Conservation (phyloP, 1,284 basidiomycete species). For the Malassezia caprae region DNA sequence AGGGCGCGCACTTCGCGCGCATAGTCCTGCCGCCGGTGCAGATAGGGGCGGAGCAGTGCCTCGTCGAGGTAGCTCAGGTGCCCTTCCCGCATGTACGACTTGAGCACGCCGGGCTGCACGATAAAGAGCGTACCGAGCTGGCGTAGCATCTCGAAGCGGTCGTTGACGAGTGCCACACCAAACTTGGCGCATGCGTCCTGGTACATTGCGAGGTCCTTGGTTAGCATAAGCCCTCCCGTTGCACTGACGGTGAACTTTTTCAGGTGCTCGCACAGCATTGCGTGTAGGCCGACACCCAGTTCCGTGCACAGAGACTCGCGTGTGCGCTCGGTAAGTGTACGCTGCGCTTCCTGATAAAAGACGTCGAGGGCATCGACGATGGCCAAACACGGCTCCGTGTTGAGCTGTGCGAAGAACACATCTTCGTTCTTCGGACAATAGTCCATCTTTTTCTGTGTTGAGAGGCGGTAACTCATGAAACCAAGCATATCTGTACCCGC, state of each 20-base stretch:
- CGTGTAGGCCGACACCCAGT: constrained; percentile 86
- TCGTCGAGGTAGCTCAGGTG: constrained; percentile 70
- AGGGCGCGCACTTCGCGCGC: constrained; percentile 39
- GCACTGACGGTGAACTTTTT: constrained; percentile 93
- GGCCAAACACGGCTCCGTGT: constrained; percentile 85
- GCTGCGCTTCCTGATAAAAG: constrained; percentile 55
- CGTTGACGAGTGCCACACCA: constrained; percentile 68
- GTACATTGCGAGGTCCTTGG: constrained; percentile 95
- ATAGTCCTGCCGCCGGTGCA: constrained; percentile 78
- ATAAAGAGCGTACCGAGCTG: constrained; percentile 88
- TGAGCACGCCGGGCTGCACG: constrained; percentile 42
- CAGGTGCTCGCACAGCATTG: constrained; percentile 83
- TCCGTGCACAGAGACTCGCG: constrained; percentile 82
- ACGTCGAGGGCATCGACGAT: constrained; percentile 77
- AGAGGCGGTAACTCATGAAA: constrained; percentile 58
- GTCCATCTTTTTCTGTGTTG: constrained; percentile 89
- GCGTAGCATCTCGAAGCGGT: constrained; percentile 95
- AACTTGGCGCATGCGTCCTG: constrained; percentile 81
- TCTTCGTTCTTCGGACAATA: constrained; percentile 83
- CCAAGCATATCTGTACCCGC: constrained; percentile 31
- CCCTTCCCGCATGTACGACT: constrained; percentile 45
- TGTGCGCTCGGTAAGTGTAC: constrained; percentile 55
- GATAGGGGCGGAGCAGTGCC: constrained; percentile 74
- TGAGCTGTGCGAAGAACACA: constrained; percentile 82
- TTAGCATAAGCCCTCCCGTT: constrained; percentile 92